Evolutionary conservation across 345 rosid genomes (phyloP), one percentile per base, ranked within the genome.

Genomic region (Populus nigra): DNA sequence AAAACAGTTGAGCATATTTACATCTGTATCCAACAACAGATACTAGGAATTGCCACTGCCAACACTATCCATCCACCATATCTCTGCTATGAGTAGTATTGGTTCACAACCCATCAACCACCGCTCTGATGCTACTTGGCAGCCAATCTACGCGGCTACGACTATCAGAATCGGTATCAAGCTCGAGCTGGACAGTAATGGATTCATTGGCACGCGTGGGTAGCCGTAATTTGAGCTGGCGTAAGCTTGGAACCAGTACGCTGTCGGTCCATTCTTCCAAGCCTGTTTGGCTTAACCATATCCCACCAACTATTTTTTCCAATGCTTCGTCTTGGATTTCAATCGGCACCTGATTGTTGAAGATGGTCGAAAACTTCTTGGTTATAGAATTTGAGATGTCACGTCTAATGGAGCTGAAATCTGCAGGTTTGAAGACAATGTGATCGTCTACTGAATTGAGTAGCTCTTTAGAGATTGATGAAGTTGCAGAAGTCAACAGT

Each of bases 231-330:
- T 86, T 92, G 8, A 92, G 85, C 74, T 83, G 88, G 22, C 85
- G 90, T 67, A 96, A 83, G 80, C 90, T 87, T 6, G 98, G 90
- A 77, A 84, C 87, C 79, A 96, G 59, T 49, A 88, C 97, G 74
- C 86, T 88, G 41, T 93, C 93, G 3, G 82, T 72, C 97, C 98
- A 96, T 78, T 92, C 97, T 74, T 94, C 97, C 80, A 93, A 79
- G 75, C 91, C 89, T 7, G 79, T 86, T 73, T 74, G 75, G 45
- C 94, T 88, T 16, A 92, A 69, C 94, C 96, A 96, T 27, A 90
- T 68, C 8, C 94, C 93, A 11, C 92, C 86, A 0, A 83, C 86
- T 35, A 96, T 88, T 81, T 91, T 94, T 71, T 91, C 94, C 1
- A 96, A 78, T 6, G 94, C 97, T 57, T 88, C 89, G 1, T 91